Evolutionary conservation across 352 stramenopile species (phyloP), one percentile per base, ranked within the genome.

Genomic region (Paralagenidium karlingii): DNA sequence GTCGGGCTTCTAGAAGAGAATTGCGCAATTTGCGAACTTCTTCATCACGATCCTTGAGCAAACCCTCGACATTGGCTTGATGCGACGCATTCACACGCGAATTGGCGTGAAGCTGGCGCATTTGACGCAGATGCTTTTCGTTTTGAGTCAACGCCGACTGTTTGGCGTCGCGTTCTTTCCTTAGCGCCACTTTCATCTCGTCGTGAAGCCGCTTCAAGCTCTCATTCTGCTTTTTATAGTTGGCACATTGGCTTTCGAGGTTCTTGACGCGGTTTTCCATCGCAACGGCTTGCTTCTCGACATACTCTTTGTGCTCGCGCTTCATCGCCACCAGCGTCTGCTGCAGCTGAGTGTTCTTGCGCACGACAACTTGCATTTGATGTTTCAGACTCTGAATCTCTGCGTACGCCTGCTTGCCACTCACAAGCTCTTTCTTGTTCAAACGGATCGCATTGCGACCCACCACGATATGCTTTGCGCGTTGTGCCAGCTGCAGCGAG

Each of bases 321-420:
- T 96, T 96, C 75, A 97, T 68, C 22, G 65, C 66, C 29, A 95
- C 74, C n/a, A 92, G 68, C 45, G 85, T 80, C 28, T 96, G 78
- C 49, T 96, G 95, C 5, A 81, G 83, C 46, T 94, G 76, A n/a
- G n/a, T n/a, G n/a, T n/a, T n/a, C n/a, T 33, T 33, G 38, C 71
- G 86, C 48, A 73, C 73, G 8, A 88, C 67, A 19, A 80, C 67
- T 40, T 82, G 81, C 48, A 97, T 74, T 56, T 97, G 86, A 39
- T 89, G 75, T 43, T 92, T 96, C 26, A 97, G 66, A 15, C 82
- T 82, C 63, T 97, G 94, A 15, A 97, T 86, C 46, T 94, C 94
- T 24, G 94, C 73, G 53, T 95, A 95, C 10, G 94, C 76, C 46
- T 95, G 94, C 54, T 96, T 97, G 1, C 80, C 83, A 13, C 75